A percentile compares a stretch with the other conserved stretches of the same genome.
Evolutionary conservation across 495 filamentous ascomycete genomes (phyloP).

Genomic region (Xylaria nigripes): DNA sequence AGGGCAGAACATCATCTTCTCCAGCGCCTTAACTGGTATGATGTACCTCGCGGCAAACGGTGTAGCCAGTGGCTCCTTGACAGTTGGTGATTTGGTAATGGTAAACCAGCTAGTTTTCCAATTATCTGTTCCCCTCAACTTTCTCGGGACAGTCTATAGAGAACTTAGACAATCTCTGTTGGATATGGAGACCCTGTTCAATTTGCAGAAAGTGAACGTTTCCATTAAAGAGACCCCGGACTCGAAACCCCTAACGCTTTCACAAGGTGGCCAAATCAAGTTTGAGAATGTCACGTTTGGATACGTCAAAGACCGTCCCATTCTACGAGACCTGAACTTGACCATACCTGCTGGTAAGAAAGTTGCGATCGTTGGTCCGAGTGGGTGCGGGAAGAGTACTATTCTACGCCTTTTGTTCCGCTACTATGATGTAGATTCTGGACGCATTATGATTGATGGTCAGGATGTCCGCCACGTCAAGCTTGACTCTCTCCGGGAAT

Average conservation of each 20-base stretch:
- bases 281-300: slow-evolving; percentile 96
- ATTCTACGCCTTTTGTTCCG: slow-evolving; percentile 86
- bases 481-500: slow-evolving; percentile 69
- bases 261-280: slow-evolving; percentile 74
- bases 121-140: slow-evolving; percentile 91
- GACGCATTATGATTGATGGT: slow-evolving; percentile 83
- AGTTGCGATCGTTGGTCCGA: slow-evolving; percentile 89
- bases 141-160: slow-evolving; percentile 90
- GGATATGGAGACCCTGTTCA: slow-evolving; percentile 98
- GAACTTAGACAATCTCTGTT: slow-evolving; percentile 89
- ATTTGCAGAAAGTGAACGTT: slow-evolving; percentile 96
- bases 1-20: slow-evolving; percentile 99
- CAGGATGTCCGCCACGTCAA: slow-evolving; percentile 83
- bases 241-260: slow-evolving; percentile 62
- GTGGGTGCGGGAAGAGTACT: slow-evolving; percentile 93
- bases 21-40: slow-evolving; percentile 88
- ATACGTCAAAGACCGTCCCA: slow-evolving; percentile 79
- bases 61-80: slow-evolving; percentile 69
- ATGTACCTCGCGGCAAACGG: slow-evolving; percentile 93
- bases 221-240: slow-evolving; percentile 67
- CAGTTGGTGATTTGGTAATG: slow-evolving; percentile 96
- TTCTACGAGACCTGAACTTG: slow-evolving; percentile 73
- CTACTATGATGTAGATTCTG: slow-evolving; percentile 83
- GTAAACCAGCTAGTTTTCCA: slow-evolving; percentile 99
- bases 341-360: slow-evolving; percentile 94